Percentiles rank a stretch among this genome's conserved stretches.
phyloP scores from a whole-genome alignment of 2,329 filamentous ascomycete genomes.

The Pseudopyrenochaeta lycopersici region DNA sequence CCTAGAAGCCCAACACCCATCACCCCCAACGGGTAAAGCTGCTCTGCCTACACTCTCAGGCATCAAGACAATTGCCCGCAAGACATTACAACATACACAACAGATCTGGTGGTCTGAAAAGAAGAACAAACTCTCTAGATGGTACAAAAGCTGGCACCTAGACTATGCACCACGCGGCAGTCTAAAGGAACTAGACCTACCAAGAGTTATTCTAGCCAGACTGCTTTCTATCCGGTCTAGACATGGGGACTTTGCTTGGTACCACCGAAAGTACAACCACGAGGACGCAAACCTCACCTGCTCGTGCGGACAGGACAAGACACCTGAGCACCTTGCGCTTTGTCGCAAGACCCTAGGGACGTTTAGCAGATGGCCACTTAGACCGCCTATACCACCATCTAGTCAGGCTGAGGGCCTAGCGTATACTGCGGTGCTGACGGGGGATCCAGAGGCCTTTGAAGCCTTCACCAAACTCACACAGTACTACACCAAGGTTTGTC shows the following conservation, averaged over 20 bases:
- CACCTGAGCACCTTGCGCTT: conserved; percentile 2
- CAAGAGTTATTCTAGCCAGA: conserved; percentile 2
- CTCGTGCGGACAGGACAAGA: conserved; percentile 1
- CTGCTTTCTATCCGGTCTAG: conserved; percentile 5
- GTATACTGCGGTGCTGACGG: too few species aligned
- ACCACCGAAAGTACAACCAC: conserved; percentile 15
- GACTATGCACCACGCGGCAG: background rate
- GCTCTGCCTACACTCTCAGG: background rate
- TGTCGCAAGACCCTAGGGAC: conserved; percentile 1
- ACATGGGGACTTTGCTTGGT: conserved; percentile 13
- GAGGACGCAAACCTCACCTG: conserved; percentile 1
- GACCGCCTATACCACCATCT: background rate
- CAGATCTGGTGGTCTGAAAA: conserved; percentile 1
- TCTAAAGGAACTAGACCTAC: conserved; percentile 3
- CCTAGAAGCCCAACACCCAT: background rate
- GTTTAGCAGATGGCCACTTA: conserved; percentile 2
- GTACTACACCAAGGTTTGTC: background rate
- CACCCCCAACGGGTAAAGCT: background rate
- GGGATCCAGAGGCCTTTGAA: too few species aligned
- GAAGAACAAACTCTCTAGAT: conserved; percentile 6
- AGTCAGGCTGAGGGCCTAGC: too few species aligned
- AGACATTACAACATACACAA: background rate
- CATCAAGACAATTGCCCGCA: background rate
- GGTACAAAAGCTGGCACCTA: conserved; percentile 4
- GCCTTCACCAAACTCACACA: too few species aligned